Base-by-base conservation (phyloP, 129 eudicot species). In the Chrysanthemum makinoi region DNA sequence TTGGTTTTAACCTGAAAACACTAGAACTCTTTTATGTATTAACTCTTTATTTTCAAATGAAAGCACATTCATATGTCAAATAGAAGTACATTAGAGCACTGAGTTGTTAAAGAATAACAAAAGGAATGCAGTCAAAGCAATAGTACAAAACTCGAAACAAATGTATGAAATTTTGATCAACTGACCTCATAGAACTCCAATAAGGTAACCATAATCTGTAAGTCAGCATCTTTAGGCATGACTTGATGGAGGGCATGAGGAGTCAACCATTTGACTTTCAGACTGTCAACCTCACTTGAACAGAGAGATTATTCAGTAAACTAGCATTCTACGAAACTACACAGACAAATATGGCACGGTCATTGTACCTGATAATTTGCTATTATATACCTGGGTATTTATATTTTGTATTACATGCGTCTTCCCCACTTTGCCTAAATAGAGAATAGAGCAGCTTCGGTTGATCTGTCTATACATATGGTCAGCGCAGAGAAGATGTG, bases 221-320 rank as follows among this genome's bases (percentile, higher is more conserved):
- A 90, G 82, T 90, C 96, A 57, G 87, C 91, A 73, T 86, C 97
- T 54, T 77, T 80, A 39, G 96, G 91, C 80, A 91, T 60, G 19
- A 91, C 96, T 84, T 91, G 96, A 49, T 91, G 96, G 59, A 91
- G 62, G 30, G 92, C 89, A 79, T 91, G 93, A 24, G 93, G 96
- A 79, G 90, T 83, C 69, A 91, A 62, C 97, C 97, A 91, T 39
- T 88, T 86, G 76, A 91, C 78, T 60, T 82, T 88, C 77, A 88
- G 97, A 56, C 97, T 92, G 33, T 83, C 83, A 67, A 91, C 84
- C 67, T 85, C 97, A 9, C 97, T 92, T 91, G 83, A n/a, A 68
- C 5, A 11, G 12, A 30, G 65, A 39, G 35, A 30, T 9, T 13
- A 33, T n/a, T 16, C 26, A 35, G 49, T 26, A 16, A 48, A 47